Evolutionary conservation across 1,284 basidiomycete species (phyloP), one percentile per base, ranked within the genome.

Genomic region (Agroathelia rolfsii): DNA sequence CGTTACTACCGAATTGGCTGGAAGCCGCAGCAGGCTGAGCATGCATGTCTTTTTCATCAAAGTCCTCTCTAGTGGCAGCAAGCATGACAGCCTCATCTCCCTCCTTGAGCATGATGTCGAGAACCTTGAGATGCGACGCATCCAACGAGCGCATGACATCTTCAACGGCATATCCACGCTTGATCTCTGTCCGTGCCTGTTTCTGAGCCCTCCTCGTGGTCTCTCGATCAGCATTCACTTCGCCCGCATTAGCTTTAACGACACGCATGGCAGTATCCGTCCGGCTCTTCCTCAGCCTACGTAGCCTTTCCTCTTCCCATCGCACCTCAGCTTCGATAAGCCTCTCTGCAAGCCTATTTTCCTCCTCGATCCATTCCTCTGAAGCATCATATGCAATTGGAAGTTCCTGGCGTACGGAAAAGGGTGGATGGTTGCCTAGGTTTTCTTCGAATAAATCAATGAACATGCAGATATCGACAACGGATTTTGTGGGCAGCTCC

Each of bases 401-500:
- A 24, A 3, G 21, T 12, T 7, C 13, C 7, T 10, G 16, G 9
- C 10, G 14, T 6, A 2, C 13, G 6, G 14, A 30, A 3, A 10
- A 25, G 27, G 17, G 15, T 22, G 26, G 31, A 38, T 40, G 38
- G 15, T 35, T 24, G 17, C 41, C 36, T 14, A 51, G 40, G 6
- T 53, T 65, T 4, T 56, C 41, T 12, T 68, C 62, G 13, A 85
- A 61, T 9, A 56, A 31, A 15, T 68, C 59, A 35, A 85, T 53
- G 44, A 81, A 85, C 3, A 64, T 50, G 31, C 63, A 69, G 16
- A 85, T 75, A 34, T 84, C 76, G 10, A 62, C 47, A 3, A 69
- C 53, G 9, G 60, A 66, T 53, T 83, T 85, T n/a, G 69, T 71
- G 35, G 56, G 56, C 21, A 84, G 56, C 32, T 69, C 66, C n/a